Evolutionary conservation across 495 filamentous ascomycete genomes (phyloP).

Genomic region (Cairneyella variabilis): DNA sequence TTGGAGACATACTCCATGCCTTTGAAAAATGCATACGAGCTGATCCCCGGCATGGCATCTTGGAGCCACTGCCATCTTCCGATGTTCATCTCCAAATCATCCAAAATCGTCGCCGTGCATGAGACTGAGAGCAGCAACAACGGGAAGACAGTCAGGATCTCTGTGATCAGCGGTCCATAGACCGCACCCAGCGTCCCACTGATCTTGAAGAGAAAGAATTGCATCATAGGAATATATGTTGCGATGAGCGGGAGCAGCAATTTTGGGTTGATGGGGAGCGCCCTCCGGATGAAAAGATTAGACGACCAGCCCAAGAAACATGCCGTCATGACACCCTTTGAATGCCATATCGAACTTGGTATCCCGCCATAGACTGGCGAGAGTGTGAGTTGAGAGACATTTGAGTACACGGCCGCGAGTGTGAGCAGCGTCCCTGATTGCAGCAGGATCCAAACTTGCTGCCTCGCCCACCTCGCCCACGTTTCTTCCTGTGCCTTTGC

Average conservation of each 20-base stretch:
- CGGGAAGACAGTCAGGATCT: constrained; percentile 66
- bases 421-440: constrained; percentile 49
- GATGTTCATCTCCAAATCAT: constrained; percentile 50
- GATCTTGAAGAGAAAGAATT: constrained; percentile 61
- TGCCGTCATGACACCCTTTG: constrained; percentile 56
- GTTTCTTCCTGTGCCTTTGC: constrained; percentile 46
- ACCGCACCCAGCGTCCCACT: constrained; percentile 62
- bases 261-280: constrained; percentile 35
- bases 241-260: constrained; percentile 63
- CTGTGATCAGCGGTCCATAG: constrained; percentile 71
- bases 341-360: constrained; percentile 68
- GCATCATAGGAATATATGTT: constrained; percentile 66
- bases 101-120: constrained; percentile 59
- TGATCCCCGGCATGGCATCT: constrained; percentile 56
- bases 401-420: constrained; percentile 69
- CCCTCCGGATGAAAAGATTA: constrained; percentile 46
- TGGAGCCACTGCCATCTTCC: constrained; percentile 42
- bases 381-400: constrained; percentile 68
- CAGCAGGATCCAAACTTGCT: constrained; percentile 23
- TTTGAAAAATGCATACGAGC: constrained; percentile 62
- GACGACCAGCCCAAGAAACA: constrained; percentile 59
- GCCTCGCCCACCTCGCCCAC: constrained; percentile 26
- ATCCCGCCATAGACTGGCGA: constrained; percentile 85
- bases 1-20: constrained; percentile 48
- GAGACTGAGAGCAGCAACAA: constrained; percentile 64